phyloP scores from a whole-genome alignment of 169 alveolate species.

The Plasmodium malariae region DNA sequence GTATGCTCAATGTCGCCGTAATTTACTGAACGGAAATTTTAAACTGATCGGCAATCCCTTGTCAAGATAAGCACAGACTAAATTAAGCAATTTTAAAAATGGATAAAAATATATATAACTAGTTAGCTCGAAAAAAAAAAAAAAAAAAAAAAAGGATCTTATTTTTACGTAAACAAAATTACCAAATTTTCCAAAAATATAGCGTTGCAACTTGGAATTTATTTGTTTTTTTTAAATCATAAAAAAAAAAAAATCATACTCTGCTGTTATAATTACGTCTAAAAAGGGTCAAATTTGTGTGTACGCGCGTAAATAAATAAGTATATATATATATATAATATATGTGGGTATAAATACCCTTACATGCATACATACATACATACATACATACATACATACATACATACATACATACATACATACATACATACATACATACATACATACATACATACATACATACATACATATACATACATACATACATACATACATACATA shows the following conservation, averaged over 20 bases:
- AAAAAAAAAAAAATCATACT: too few species aligned
- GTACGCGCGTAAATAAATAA: background rate
- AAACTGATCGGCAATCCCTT: constrained; percentile 85
- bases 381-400: background rate
- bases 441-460: too few species aligned
- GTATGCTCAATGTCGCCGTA: constrained; percentile 88
- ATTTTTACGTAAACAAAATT: background rate
- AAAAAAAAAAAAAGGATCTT: constrained; percentile 1
- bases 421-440: too few species aligned
- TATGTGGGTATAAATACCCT: background rate
- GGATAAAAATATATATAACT: too few species aligned
- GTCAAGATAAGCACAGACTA: constrained; percentile 75
- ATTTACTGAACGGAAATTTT: constrained; percentile 83
- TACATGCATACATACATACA: constrained; percentile 1
- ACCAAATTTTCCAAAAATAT: background rate
- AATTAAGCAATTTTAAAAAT: too few species aligned
- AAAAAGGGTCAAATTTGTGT: background rate
- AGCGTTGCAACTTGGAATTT: background rate
- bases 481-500: background rate
- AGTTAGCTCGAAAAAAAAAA: background rate
- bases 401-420: too few species aligned
- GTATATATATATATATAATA: background rate
- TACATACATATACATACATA: constrained; percentile 1
- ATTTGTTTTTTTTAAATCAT: background rate
- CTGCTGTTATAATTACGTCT: too few species aligned